Conservation (phyloP, 1,139 yeast species). For the Pichia terricola region DNA sequence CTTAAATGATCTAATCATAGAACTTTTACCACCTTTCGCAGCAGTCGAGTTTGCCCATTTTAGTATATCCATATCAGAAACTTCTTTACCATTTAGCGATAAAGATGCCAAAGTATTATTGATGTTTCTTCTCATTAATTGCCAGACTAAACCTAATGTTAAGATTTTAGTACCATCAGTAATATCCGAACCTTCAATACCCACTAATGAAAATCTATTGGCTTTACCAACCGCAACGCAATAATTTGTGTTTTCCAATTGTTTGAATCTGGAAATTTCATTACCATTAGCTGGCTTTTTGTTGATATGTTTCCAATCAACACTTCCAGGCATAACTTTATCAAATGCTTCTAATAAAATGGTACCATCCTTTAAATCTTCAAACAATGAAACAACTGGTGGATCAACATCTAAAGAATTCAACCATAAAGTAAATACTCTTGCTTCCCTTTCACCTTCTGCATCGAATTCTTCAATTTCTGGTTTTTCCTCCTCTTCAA, state of each 20-base stretch:
- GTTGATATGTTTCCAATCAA: conserved; percentile 71
- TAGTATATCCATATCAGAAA: conserved; percentile 78
- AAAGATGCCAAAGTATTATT: conserved; percentile 70
- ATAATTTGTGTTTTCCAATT: conserved; percentile 90
- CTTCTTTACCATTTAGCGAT: conserved; percentile 61
- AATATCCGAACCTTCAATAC: conserved; percentile 96
- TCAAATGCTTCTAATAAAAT: conserved; percentile 87
- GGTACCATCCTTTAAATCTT: conserved; percentile 90
- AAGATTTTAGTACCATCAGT: conserved; percentile 87
- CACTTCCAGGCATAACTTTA: conserved; percentile 90
- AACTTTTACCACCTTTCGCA: conserved; percentile 68
- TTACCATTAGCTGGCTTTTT: conserved; percentile 64
- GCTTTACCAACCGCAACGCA: conserved; percentile 95
- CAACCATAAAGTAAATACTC: conserved; percentile 96
- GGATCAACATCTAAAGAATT: conserved; percentile 95
- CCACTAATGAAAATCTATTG: conserved; percentile 85
- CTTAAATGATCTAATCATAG: conserved; percentile 70
- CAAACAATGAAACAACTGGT: conserved; percentile 82
- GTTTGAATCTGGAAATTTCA: conserved; percentile 83
- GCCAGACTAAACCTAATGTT: conserved; percentile 97
- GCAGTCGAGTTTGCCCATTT: conserved; percentile 90
- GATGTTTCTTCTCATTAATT: conserved; percentile 93
- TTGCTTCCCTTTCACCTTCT: conserved; percentile 98
- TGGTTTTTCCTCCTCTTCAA: conserved; percentile 82
- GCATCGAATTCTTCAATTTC: conserved; percentile 96